These are phyloP conservation scores for Nepenthes gracilis DNA, from an alignment of 148 eudicot species.

Conservation along the genomic window DNA sequence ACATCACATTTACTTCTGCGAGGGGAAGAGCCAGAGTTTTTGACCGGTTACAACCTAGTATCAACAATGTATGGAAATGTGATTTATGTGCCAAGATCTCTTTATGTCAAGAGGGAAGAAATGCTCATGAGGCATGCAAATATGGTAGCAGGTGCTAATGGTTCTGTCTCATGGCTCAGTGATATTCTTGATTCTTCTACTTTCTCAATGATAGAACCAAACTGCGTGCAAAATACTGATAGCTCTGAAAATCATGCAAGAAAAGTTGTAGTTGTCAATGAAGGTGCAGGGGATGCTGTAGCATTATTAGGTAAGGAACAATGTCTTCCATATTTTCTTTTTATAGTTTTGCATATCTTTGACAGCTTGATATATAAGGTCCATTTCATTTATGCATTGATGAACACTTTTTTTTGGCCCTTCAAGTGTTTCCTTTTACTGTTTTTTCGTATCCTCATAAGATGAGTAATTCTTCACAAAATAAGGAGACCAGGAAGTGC, in stretches of 20 bases:
- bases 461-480: no score
- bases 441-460: no score
- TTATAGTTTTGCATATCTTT: background rate
- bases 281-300: slow-evolving; percentile 89
- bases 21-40: slow-evolving; percentile 78
- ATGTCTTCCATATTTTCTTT: background rate
- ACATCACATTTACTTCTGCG: slow-evolving; percentile 82
- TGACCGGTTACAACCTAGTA: slow-evolving; percentile 73
- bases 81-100: slow-evolving; percentile 68
- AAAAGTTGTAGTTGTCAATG: slow-evolving; percentile 62
- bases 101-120: slow-evolving; percentile 66
- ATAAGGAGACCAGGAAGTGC: no score
- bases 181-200: slow-evolving; percentile 41
- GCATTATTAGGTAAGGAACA: slow-evolving; percentile 54
- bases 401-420: no score
- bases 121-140: slow-evolving; percentile 65
- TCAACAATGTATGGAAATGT: slow-evolving; percentile 70
- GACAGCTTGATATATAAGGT: background rate
- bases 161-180: slow-evolving; percentile 43
- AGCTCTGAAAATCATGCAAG: slow-evolving; percentile 17
- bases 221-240: slow-evolving; percentile 4
- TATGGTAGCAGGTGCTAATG: slow-evolving; percentile 35
- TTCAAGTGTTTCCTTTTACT: no score
- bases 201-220: slow-evolving; percentile 7
- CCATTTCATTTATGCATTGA: no score